Evolutionary conservation across 2,329 filamentous ascomycete species (phyloP), one percentile per base, ranked within the genome.

Genomic region (Proliferodiscus dingleyae): DNA sequence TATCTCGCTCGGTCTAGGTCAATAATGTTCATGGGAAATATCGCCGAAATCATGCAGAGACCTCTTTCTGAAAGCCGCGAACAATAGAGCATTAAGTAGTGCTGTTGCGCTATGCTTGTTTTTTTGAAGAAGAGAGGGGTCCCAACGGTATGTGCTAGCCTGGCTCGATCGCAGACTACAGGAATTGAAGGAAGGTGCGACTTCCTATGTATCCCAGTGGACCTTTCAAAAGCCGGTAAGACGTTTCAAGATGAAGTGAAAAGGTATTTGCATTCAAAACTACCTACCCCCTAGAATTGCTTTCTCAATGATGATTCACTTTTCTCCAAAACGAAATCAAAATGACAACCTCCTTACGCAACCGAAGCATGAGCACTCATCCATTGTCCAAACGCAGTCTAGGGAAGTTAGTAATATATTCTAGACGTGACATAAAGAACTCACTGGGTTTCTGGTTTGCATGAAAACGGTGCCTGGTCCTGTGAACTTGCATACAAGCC

Each of bases 401-500:
- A 19, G 4, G 13, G 29, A 30, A 3, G 16, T 45, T 24, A 47
- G 45, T 33, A 34, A 33, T 36, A 19, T n/a, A 39, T 10, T 19
- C 6, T n/a, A 21, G 19, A 24, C n/a, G 9, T 11, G 11, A 37
- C 15, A 6, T 15, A 36, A 42, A 36, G 13, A 4, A 71, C 79
- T 64, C 68, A 80, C 78, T 41, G 89, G 76, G 62, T 96, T 97
- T 51, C 93, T 79, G 1, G 93, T 97, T 68, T 98, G 93, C 58
- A 97, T 75, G 61, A 90, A 96, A 0, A 98, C 78, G 0, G 89
- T 94, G 1, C 93, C 93, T 0, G 93, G 93, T 0, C 87, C 90
- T 0, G 84, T 89, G 56, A 97, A 97, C 63, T 89, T 95, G 72
- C 93, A 98, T 3, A 95, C 90, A 28, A 97, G 71, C 0, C 93